Conservation (phyloP, 345 rosid species). For the Gossypium mustelinum region DNA sequence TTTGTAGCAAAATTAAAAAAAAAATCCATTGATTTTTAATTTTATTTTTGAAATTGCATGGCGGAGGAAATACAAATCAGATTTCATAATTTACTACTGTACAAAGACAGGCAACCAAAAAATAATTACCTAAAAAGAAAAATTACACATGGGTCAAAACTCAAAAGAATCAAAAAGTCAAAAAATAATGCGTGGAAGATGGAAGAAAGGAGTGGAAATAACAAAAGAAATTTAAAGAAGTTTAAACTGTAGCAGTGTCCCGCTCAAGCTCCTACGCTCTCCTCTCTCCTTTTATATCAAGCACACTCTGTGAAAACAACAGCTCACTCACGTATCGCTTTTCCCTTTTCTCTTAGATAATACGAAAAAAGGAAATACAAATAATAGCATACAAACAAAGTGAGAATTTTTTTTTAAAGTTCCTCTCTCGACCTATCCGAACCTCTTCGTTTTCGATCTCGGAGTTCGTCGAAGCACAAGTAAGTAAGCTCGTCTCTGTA, state of each 20-base stretch:
- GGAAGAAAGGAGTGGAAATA: conserved; percentile 3
- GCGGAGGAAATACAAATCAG: background rate
- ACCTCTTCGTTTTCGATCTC: conserved; percentile 21
- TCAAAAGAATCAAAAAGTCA: background rate
- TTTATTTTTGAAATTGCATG: too few species aligned
- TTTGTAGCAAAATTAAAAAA: too few species aligned
- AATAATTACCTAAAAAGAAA: too few species aligned
- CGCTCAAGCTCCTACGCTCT: conserved; percentile 46
- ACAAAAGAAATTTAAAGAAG: conserved; percentile 16
- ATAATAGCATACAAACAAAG: background rate
- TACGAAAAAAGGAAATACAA: background rate
- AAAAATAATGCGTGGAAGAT: conserved; percentile 10
- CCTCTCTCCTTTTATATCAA: conserved; percentile 21
- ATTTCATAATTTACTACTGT: background rate
- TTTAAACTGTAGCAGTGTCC: conserved; percentile 57
- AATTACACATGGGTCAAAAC: background rate
- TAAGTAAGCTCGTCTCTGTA: conserved; percentile 29
- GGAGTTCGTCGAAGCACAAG: conserved; percentile 24
- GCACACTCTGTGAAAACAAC: conserved; percentile 17
- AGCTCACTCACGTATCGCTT: conserved; percentile 16
- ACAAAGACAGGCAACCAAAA: background rate
- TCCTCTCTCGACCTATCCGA: conserved; percentile 21
- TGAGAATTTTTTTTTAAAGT: too few species aligned
- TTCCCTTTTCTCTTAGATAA: background rate
- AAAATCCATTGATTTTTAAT: too few species aligned